Percentiles rank a stretch among this genome's conserved stretches.
Conservation (phyloP, 2,329 filamentous ascomycete species). For the Ophiocordyceps camponoti-leonardi region DNA sequence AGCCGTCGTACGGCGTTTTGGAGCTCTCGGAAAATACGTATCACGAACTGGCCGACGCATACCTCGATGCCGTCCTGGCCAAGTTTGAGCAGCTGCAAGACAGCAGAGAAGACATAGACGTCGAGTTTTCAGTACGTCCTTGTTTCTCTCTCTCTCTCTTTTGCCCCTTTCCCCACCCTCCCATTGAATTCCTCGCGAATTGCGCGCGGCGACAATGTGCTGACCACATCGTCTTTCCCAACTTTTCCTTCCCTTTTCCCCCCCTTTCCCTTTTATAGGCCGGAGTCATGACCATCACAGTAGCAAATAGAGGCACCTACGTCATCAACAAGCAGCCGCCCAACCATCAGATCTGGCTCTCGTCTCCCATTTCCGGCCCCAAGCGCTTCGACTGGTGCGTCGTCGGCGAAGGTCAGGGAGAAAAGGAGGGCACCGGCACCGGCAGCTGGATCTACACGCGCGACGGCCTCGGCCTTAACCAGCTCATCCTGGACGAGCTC, state of each 20-base stretch:
- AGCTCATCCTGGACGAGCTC: slow-evolving; percentile 61
- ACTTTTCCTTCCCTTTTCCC: too few species aligned
- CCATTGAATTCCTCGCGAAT: neutral
- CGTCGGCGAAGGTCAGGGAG: slow-evolving; percentile 46
- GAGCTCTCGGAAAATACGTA: slow-evolving; percentile 56
- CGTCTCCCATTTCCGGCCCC: slow-evolving; percentile 75
- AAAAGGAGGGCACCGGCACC: slow-evolving; percentile 58
- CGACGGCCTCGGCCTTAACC: slow-evolving; percentile 60
- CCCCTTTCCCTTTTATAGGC: slow-evolving; percentile 31
- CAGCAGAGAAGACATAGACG: slow-evolving; percentile 56
- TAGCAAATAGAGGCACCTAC: slow-evolving; percentile 59
- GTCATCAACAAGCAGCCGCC: slow-evolving; percentile 97
- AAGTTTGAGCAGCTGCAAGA: slow-evolving; percentile 63
- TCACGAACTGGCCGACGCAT: slow-evolving; percentile 59
- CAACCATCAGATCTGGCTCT: slow-evolving; percentile 96
- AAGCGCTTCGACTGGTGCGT: slow-evolving; percentile 90
- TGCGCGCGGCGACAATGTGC: neutral
- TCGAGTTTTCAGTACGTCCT: slow-evolving; percentile 66
- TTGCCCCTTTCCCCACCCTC: too few species aligned
- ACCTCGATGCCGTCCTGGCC: slow-evolving; percentile 40
- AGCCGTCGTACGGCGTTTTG: slow-evolving; percentile 31
- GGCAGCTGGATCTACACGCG: slow-evolving; percentile 80
- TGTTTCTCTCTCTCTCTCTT: too few species aligned
- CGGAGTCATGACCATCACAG: slow-evolving; percentile 65
- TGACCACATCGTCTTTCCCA: neutral